Base-by-base conservation (phyloP, 768 basidiomycete genomes). In the Tricholoma furcatifolium region DNA sequence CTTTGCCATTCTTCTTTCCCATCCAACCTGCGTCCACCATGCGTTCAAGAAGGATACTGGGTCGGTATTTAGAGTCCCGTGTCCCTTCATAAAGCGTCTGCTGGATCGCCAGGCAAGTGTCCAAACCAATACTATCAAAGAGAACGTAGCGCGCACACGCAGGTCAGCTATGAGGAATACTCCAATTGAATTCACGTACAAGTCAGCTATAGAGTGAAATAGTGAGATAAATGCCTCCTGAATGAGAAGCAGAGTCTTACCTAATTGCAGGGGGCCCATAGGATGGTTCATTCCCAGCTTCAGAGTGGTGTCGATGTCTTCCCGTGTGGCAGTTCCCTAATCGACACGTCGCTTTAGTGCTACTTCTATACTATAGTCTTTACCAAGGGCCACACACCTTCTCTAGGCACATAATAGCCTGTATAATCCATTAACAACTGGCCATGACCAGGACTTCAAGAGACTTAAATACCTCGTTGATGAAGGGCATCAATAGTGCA, bases 1-100 rank as follows among this genome's bases (percentile, higher is more conserved):
- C 94, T 67, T 88, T 93, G 4, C 94, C 93, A 53, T 82, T 91
- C 77, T 96, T 96, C 76, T 79, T 87, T 10, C 96, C 96, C 47
- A 89, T 78, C 91, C 91, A 98, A 45, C 88, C 86, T 17, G 96
- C 96, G 65, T 96, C 92, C 4, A 98, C 96, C 96, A 98, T 98
- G 32, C 93, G 80, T 62, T 93, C 90, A 8, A 98, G 80, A 15
- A 98, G 77, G 21, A 94, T 78, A 55, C 88, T 87, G 0, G 96
- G 95, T 6, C 96, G 85, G 70, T 98, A 98, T 69, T 98, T 98
- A 8, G 89, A 90, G 70, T 98, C 96, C 0, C 89, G 83, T 8
- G 93, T 96, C 51, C 93, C 93, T 46, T 80, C 80, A 59, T 94
- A 91, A 5, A 97, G 78, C 0, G 92, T 93, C 65, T 90, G 83